phyloP scores from a whole-genome alignment of 371 early-diverging fungal species.

The Encephalitozoon cuniculi region DNA sequence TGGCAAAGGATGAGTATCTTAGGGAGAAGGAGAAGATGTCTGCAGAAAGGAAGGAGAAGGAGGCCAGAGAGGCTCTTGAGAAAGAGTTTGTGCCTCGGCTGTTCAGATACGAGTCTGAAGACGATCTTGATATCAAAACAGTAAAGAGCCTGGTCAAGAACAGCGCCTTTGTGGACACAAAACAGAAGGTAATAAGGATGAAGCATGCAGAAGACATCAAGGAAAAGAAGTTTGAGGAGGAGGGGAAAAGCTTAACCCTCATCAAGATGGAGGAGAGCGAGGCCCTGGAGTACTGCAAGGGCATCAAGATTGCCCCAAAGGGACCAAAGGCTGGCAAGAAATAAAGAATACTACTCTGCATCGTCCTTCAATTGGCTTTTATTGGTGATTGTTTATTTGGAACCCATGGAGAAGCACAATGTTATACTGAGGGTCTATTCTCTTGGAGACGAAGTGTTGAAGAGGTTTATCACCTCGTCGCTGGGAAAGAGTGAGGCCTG shows the following conservation, averaged over 20 bases:
- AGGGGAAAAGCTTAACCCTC: slow-evolving; percentile 11
- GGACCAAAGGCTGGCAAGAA: slow-evolving; percentile 34
- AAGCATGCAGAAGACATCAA: slow-evolving; percentile 50
- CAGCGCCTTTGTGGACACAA: slow-evolving; percentile 58
- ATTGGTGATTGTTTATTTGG: not conserved
- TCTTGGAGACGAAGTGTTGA: slow-evolving; percentile 13
- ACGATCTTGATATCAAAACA: slow-evolving; percentile 20
- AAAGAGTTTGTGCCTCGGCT: slow-evolving; percentile 48
- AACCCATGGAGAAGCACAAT: not conserved
- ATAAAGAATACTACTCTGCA: not conserved
- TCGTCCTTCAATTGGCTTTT: not conserved
- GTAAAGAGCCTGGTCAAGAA: slow-evolving; percentile 44
- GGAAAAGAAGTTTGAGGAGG: slow-evolving; percentile 39
- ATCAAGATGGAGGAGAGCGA: slow-evolving; percentile 44
- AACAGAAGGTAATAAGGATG: slow-evolving; percentile 50
- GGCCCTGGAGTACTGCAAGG: slow-evolving; percentile 41
- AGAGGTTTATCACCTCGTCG: not conserved
- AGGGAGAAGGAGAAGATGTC: slow-evolving; percentile 10
- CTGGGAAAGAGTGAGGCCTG: slow-evolving; percentile 50
- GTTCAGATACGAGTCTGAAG: slow-evolving; percentile 40
- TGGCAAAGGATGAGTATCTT: slow-evolving; percentile 33
- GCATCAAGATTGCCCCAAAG: slow-evolving; percentile 27
- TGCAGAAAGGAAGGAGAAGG: slow-evolving; percentile 38
- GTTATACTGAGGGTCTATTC: slow-evolving; percentile 27
- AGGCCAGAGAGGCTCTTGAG: slow-evolving; percentile 25